Base-by-base conservation (phyloP, 306 rosid species). In the Dalbergia cultrata region DNA sequence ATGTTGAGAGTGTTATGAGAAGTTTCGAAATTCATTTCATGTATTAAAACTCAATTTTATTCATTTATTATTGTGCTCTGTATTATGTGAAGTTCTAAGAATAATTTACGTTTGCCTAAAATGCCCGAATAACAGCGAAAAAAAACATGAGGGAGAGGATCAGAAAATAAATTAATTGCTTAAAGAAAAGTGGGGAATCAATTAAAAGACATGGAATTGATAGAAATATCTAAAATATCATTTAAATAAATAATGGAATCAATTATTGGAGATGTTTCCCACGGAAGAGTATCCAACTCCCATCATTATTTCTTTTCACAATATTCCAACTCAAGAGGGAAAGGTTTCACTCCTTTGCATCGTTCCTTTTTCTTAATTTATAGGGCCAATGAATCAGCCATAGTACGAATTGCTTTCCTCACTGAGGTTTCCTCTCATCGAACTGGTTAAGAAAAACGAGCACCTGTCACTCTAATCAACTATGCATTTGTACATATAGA, bases 191-290 rank as follows among this genome's bases (percentile, higher is more conserved):
- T 34, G 12, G n/a, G 67, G 67, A 33, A 31, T 33, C 18, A 62
- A 62, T 33, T 62, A 62, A 62, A 62, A 62, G 67, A 13, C 43
- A 62, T 31, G 18, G 8, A 50, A 50, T 13, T 50, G 57, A 62
- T 31, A 13, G 31, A 62, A 62, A 62, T 31, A 33, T 62, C 43
- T 62, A 31, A 62, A 62, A 31, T 62, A 54, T 54, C 7, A 54
- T 31, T 26, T 62, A 26, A 62, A 31, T 62, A 62, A 33, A 31
- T 62, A 31, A 13, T 62, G 67, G 67, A 13, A 12, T 62, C 43
- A 9, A 62, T 62, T 62, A 31, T 62, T 6, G 43, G 19, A 62
- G 10, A 33, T 31, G 17, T 33, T 62, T 13, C 17, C 67, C 39
- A 50, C 10, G 18, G 67, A 62, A 31, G 18, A 62, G 18, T 62